Base-by-base conservation (phyloP, 1,284 basidiomycete species). In the Ustilago bromivora region DNA sequence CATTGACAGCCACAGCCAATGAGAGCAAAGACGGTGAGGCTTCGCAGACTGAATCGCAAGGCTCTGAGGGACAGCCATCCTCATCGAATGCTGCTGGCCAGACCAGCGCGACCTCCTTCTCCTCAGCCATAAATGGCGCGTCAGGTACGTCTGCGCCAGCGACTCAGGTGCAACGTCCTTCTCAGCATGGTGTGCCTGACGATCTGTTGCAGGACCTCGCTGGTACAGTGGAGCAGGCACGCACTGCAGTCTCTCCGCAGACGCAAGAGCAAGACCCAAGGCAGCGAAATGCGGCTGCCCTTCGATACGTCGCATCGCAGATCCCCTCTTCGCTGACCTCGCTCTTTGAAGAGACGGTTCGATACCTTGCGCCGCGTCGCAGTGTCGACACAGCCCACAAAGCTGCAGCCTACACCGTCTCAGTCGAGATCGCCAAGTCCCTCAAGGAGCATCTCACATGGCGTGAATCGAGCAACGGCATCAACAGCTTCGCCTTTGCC, bases 331-430 rank as follows among this genome's bases (percentile, higher is more conserved):
- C 92, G 4, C 87, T 96, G 66, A 91, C 91, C 1, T 92, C 94
- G 5, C 93, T 98, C 86, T 95, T 97, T 88, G 93, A 94, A 89
- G 92, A 95, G 17, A 91, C 95, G 70, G 92, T 95, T 71, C 93
- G 94, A 85, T 89, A 97, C 84, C 92, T 98, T 85, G 86, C 87
- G 12, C 91, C 94, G 82, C 92, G 92, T 32, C 90, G 96, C 66
- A 90, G 92, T 35, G 78, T 91, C 15, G 96, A 99, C 82, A 78
- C 90, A 0, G 83, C 89, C 4, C 94, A 96, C 86, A 93, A 91
- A 86, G 91, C 91, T 79, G 92, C 94, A 81, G 92, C 96, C 11
- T 82, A 89, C 12, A 89, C 90, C 12, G 91, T 93, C 1, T 92
- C 94, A 0, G 87, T 89, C 49, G 88, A 91, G 31, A 87, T 99